These are phyloP conservation scores for Aspergillus neotritici DNA, from an alignment of 2,329 filamentous ascomycete species.

Conservation along the genomic window DNA sequence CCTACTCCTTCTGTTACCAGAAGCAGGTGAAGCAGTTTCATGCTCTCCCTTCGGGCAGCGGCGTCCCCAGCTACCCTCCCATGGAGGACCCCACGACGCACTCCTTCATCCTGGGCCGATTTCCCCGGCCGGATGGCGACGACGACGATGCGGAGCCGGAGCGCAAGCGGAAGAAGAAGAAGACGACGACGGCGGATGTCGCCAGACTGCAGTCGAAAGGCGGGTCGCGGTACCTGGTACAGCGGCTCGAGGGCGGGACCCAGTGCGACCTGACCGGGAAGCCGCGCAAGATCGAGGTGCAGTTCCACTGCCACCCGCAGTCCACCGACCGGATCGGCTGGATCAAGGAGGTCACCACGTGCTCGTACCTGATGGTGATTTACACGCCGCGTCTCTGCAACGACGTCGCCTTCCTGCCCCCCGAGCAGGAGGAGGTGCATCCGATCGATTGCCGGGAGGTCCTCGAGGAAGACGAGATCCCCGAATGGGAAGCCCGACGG, in stretches of 20 bases:
- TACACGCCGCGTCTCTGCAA: constrained; percentile 83
- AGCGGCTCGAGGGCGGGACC: constrained; percentile 72
- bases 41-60: constrained; percentile 64
- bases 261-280: constrained; percentile 79
- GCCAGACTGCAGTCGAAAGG: constrained; percentile 74
- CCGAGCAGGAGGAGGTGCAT: constrained; percentile 70
- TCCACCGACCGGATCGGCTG: constrained; percentile 72
- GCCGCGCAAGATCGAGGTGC: constrained; percentile 74
- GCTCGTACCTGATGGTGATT: constrained; percentile 87
- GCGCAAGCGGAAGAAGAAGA: constrained; percentile 17
- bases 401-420: constrained; percentile 79
- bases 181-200: constrained; percentile 29
- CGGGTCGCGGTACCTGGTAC: constrained; percentile 78
- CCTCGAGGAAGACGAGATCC: constrained; percentile 51
- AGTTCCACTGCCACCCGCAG: constrained; percentile 73
- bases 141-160: constrained; percentile 22
- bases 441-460: constrained; percentile 71
- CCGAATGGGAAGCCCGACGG: constrained; percentile 42
- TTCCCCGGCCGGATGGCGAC: constrained; percentile 36
- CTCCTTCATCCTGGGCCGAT: constrained; percentile 70
- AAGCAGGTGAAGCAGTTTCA: constrained; percentile 86
- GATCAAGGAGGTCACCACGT: constrained; percentile 90
- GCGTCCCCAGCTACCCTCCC: constrained; percentile 63
- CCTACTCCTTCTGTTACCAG: constrained; percentile 90
- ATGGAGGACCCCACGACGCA: constrained; percentile 69